Evolutionary conservation across 2,329 filamentous ascomycete species (phyloP).

Genomic region (Diaporthe destruens): DNA sequence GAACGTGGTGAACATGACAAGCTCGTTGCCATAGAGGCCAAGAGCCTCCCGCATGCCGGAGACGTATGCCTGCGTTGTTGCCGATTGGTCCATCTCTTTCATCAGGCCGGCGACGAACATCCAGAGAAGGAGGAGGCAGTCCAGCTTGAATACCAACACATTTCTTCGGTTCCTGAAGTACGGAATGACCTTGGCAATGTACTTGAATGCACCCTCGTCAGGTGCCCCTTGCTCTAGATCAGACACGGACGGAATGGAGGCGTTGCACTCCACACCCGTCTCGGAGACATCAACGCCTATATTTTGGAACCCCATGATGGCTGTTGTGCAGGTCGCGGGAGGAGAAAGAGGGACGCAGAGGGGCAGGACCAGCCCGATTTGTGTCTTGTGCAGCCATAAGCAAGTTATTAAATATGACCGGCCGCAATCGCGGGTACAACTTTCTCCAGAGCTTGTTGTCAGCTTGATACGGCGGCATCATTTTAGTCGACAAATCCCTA

Average conservation of each 20-base stretch:
- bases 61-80: constrained; percentile 53
- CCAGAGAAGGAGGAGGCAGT: constrained; percentile 52
- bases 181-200: constrained; percentile 42
- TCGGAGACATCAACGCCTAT: background rate
- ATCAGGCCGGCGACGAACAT: constrained; percentile 53
- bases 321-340: background rate
- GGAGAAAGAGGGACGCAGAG: background rate
- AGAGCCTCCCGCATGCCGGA: constrained; percentile 51
- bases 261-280: background rate
- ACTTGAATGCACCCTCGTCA: constrained; percentile 21
- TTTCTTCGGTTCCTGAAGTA: constrained; percentile 50
- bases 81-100: constrained; percentile 55
- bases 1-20: constrained; percentile 33
- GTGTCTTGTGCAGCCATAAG: background rate
- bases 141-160: constrained; percentile 52
- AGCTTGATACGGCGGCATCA: background rate
- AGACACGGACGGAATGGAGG: background rate
- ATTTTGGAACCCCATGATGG: constrained; percentile 14
- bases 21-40: constrained; percentile 30
- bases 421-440: background rate
- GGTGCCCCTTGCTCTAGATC: constrained; percentile 12
- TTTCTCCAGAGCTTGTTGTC: background rate
- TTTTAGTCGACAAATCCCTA: constrained; percentile 14
- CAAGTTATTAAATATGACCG: background rate
- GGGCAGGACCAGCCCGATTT: background rate